Percentiles rank a stretch among this genome's conserved stretches.
Evolutionary conservation across 352 stramenopile genomes (phyloP).

Genomic region (Phytophthora hibernalis): DNA sequence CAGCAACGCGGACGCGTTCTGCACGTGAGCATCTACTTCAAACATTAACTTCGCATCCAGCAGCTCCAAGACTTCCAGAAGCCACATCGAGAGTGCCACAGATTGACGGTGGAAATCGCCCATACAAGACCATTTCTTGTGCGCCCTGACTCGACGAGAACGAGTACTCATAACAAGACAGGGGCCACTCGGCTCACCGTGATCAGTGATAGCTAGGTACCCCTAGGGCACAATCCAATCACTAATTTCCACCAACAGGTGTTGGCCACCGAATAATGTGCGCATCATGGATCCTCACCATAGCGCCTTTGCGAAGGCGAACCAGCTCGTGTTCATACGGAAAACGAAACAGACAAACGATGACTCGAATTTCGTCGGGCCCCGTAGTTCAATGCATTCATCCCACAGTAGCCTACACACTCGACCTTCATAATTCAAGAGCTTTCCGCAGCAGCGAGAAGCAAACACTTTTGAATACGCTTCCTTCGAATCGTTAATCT

Average conservation of each 20-base stretch:
- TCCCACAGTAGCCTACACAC: slow-evolving; percentile 47
- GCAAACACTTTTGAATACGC: slow-evolving; percentile 12
- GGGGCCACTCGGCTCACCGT: slow-evolving; percentile 11
- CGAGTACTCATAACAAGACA: slow-evolving; percentile 22
- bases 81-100: slow-evolving; percentile 42
- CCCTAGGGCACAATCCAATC: slow-evolving; percentile 47
- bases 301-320: slow-evolving; percentile 39
- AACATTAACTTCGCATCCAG: slow-evolving; percentile 56
- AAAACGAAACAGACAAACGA: slow-evolving; percentile 53
- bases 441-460: slow-evolving; percentile 26
- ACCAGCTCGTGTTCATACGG: slow-evolving; percentile 38
- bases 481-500: slow-evolving; percentile 15
- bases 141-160: slow-evolving; percentile 17
- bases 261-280: slow-evolving; percentile 48
- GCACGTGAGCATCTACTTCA: slow-evolving; percentile 13
- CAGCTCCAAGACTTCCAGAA: slow-evolving; percentile 44
- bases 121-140: slow-evolving; percentile 40
- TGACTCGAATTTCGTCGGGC: slow-evolving; percentile 18
- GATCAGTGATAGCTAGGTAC: slow-evolving; percentile 32
- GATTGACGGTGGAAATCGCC: slow-evolving; percentile 41
- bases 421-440: slow-evolving; percentile 43
- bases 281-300: slow-evolving; percentile 28
- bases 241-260: slow-evolving; percentile 37
- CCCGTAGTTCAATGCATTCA: slow-evolving; percentile 50
- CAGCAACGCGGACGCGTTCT: not conserved